Evolutionary conservation across 495 filamentous ascomycete genomes (phyloP).

Genomic region (Aspergillus carlsbadensis): DNA sequence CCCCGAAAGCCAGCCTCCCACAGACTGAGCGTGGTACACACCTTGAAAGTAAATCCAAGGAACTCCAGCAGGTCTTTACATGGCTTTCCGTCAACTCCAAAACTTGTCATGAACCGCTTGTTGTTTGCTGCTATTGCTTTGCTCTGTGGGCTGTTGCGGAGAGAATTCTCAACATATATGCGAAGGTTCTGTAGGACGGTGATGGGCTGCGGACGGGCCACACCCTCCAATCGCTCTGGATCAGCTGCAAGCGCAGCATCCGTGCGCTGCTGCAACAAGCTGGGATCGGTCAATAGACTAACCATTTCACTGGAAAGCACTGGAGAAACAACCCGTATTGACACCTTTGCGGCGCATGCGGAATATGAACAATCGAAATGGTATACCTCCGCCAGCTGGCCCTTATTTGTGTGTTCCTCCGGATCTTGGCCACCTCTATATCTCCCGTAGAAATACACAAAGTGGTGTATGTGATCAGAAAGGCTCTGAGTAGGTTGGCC

Average conservation of each 20-base stretch:
- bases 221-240: conserved; percentile 57
- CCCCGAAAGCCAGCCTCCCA: conserved; percentile 2
- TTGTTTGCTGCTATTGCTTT: conserved; percentile 65
- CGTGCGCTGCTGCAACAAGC: conserved; percentile 51
- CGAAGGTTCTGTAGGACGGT: conserved; percentile 56
- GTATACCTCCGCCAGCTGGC: conserved; percentile 40
- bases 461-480: conserved; percentile 45
- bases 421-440: conserved; percentile 24
- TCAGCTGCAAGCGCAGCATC: conserved; percentile 53
- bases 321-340: conserved; percentile 54
- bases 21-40: conserved; percentile 18
- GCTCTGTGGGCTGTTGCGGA: conserved; percentile 42
- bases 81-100: conserved; percentile 55
- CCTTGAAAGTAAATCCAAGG: conserved; percentile 57
- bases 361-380: conserved; percentile 60
- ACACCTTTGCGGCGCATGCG: conserved; percentile 54
- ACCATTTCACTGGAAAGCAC: conserved; percentile 51
- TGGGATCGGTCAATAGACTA: conserved; percentile 54
- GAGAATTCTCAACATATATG: conserved; percentile 61
- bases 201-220: conserved; percentile 44
- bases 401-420: conserved; percentile 30
- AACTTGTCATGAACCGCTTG: conserved; percentile 68
- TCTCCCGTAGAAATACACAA: conserved; percentile 40
- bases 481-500: conserved; percentile 15
- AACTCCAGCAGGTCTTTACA: conserved; percentile 63